These are phyloP conservation scores for Scedosporium boydii DNA, from an alignment of 2,329 filamentous ascomycete species.

Conservation along the genomic window DNA sequence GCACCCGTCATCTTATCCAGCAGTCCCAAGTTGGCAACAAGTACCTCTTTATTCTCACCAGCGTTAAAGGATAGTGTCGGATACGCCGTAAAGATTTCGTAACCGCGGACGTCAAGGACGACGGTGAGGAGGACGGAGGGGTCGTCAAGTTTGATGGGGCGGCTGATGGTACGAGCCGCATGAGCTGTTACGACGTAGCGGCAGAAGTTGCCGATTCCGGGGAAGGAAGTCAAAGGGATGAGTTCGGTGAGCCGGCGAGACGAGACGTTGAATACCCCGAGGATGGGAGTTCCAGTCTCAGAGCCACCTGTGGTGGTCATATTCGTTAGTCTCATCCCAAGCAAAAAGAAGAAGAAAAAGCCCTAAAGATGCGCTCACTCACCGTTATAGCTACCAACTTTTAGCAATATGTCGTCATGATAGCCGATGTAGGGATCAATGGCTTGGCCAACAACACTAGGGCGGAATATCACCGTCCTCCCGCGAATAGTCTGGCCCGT, in stretches of 20 bases:
- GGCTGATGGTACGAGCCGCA: slow-evolving; percentile 51
- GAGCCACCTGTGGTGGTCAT: slow-evolving; percentile 27
- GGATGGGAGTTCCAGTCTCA: slow-evolving; percentile 61
- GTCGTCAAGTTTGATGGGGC: slow-evolving; percentile 33
- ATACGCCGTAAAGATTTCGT: slow-evolving; percentile 74
- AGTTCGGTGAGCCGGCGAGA: slow-evolving; percentile 55
- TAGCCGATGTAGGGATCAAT: slow-evolving; percentile 68
- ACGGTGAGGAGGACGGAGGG: slow-evolving; percentile 47
- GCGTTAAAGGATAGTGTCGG: slow-evolving; percentile 52
- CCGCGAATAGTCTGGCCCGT: slow-evolving; percentile 63
- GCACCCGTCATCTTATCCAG: slow-evolving; percentile 84
- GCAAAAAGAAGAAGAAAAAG: too few species aligned
- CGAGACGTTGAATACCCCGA: slow-evolving; percentile 79
- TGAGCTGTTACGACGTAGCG: slow-evolving; percentile 69
- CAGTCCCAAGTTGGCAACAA: slow-evolving; percentile 65
- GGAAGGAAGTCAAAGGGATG: slow-evolving; percentile 61
- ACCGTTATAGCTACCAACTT: slow-evolving; percentile 71
- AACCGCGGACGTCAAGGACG: slow-evolving; percentile 55
- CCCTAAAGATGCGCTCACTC: slow-evolving; percentile 13
- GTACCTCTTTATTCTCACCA: slow-evolving; percentile 26
- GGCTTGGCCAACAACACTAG: slow-evolving; percentile 63
- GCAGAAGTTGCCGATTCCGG: slow-evolving; percentile 47
- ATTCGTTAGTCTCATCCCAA: slow-evolving; percentile 3
- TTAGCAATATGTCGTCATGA: slow-evolving; percentile 62
- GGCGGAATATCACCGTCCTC: slow-evolving; percentile 72